These are phyloP conservation scores for Citrus medica DNA, from an alignment of 345 rosid genomes.

Conservation along the genomic window DNA sequence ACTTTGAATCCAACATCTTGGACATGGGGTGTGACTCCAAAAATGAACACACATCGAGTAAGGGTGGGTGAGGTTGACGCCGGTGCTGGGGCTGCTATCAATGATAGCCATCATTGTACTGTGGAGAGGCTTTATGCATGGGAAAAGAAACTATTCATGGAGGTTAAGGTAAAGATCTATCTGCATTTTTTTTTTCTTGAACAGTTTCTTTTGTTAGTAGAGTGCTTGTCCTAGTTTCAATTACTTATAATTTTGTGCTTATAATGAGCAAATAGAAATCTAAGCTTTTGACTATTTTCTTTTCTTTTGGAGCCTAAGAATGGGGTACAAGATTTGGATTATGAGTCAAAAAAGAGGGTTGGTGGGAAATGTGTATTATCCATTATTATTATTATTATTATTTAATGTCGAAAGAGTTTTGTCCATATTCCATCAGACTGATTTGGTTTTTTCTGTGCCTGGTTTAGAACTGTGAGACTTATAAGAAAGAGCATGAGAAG, in stretches of 20 bases:
- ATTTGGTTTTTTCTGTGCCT: neutral
- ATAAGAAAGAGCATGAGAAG: conserved; percentile 85
- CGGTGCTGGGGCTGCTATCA: conserved; percentile 15
- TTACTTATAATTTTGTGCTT: neutral
- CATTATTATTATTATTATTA: no score
- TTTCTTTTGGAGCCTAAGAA: neutral
- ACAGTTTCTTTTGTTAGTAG: neutral
- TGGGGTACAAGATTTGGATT: neutral
- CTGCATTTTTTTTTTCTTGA: neutral
- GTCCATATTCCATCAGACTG: neutral
- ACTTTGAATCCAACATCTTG: conserved; percentile 62
- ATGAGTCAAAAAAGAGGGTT: neutral
- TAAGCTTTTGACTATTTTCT: neutral
- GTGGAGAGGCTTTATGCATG: conserved; percentile 87
- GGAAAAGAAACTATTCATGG: conserved; percentile 92
- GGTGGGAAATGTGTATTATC: neutral
- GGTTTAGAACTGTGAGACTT: conserved; percentile 58
- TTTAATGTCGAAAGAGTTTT: no score
- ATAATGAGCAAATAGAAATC: neutral
- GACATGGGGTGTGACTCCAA: conserved; percentile 67
- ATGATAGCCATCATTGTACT: conserved; percentile 69
- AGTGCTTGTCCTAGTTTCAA: neutral
- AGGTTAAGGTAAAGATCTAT: conserved; percentile 69
- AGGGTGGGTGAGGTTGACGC: conserved; percentile 22
- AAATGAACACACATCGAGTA: conserved; percentile 41